A percentile compares a stretch with the other conserved stretches of the same genome.
Evolutionary conservation across 208 protist species (phyloP).

Genomic region (Wallacemonas sp.): DNA sequence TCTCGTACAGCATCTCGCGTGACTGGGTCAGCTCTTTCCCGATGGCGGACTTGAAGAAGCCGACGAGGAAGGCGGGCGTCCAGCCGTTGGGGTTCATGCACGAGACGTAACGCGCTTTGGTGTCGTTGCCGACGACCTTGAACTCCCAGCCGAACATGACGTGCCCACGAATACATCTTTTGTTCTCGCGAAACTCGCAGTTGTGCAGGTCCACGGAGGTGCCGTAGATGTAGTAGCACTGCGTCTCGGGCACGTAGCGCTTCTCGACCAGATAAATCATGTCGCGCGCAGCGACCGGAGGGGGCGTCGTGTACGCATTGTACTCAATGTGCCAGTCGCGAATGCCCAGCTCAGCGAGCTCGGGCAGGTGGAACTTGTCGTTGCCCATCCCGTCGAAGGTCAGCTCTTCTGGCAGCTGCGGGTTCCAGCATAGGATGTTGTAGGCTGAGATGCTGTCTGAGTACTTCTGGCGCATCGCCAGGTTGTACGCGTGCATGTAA

Average conservation of each 20-base stretch:
- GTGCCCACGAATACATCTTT: conserved; percentile 33
- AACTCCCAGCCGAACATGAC: conserved; percentile 76
- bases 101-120: conserved; percentile 63
- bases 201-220: conserved; percentile 61
- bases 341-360: conserved; percentile 30
- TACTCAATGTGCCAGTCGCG: conserved; percentile 73
- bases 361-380: conserved; percentile 46
- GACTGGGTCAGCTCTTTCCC: conserved; percentile 68
- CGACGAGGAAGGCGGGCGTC: conserved; percentile 83
- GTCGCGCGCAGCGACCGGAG: conserved; percentile 64
- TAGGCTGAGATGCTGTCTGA: conserved; percentile 56
- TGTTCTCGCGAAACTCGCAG: conserved; percentile 17
- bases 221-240: conserved; percentile 79
- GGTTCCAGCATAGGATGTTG: conserved; percentile 56
- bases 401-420: conserved; percentile 27
- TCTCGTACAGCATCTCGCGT: conserved; percentile 65
- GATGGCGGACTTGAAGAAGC: conserved; percentile 82
- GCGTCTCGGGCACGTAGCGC: conserved; percentile 61
- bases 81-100: conserved; percentile 87
- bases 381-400: conserved; percentile 20
- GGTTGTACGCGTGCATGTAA: conserved; percentile 60
- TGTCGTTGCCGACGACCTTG: conserved; percentile 33
- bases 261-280: conserved; percentile 77
- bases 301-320: conserved; percentile 65
- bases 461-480: conserved; percentile 52